Percentiles rank a stretch among this genome's conserved stretches.
Conservation (phyloP, 345 rosid genomes). For the Populus pruinosa region DNA sequence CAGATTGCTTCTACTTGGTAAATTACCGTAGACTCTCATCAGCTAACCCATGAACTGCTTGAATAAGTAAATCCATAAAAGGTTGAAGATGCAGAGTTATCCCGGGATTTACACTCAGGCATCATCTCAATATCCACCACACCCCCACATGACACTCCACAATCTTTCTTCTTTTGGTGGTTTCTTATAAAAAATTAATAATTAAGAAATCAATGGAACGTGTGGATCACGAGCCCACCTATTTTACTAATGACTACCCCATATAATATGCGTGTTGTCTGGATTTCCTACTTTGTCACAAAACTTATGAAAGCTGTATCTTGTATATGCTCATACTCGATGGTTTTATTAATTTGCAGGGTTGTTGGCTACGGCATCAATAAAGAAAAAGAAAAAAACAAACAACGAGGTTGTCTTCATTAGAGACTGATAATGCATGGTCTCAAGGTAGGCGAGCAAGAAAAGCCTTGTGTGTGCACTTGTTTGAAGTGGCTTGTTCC, state of each 20-base stretch:
- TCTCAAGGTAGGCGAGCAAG: slow-evolving; percentile 8
- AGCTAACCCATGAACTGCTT: not conserved
- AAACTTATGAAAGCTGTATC: not conserved
- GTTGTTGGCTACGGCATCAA: not conserved
- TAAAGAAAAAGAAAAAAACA: not conserved
- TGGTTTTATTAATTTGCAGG: not conserved
- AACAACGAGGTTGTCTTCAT: slow-evolving; percentile 5
- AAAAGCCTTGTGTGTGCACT: not conserved
- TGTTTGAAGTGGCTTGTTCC: not conserved
- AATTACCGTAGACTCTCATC: not conserved
- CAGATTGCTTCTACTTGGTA: not conserved
- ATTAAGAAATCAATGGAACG: slow-evolving; percentile 2
- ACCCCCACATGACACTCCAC: not conserved
- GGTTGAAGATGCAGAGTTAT: not conserved
- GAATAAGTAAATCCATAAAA: not conserved
- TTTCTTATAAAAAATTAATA: not conserved
- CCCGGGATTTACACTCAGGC: not conserved
- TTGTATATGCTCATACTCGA: not conserved
- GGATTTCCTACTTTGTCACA: not conserved
- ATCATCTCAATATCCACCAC: not conserved
- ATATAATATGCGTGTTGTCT: not conserved
- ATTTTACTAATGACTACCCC: slow-evolving; percentile 3
- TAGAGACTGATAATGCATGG: not conserved
- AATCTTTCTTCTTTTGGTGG: no score
- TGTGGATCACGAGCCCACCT: slow-evolving; percentile 23